phyloP scores from a whole-genome alignment of 352 stramenopile genomes.

The Pythium chondricola region DNA sequence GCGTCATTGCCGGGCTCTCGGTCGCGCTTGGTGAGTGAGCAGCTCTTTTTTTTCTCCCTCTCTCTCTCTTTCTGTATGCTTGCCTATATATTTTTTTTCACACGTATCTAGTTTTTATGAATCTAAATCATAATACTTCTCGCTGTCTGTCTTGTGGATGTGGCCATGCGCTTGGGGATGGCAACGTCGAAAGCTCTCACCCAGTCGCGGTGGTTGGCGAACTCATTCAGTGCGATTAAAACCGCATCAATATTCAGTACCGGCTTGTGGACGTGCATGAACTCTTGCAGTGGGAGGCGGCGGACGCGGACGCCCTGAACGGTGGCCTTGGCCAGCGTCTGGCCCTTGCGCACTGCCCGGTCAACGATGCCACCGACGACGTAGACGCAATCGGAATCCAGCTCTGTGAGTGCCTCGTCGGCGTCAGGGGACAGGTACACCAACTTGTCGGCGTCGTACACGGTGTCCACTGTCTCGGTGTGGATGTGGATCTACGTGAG shows the following conservation, averaged over 20 bases:
- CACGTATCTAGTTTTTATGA: conserved; percentile 5
- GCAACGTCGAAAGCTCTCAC: conserved; percentile 41
- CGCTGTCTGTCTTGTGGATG: no score
- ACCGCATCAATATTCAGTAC: conserved; percentile 81
- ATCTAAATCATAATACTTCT: no score
- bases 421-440: conserved; percentile 84
- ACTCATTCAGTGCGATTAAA: conserved; percentile 63
- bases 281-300: conserved; percentile 63
- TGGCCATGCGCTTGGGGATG: conserved; percentile 48
- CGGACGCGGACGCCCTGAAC: conserved; percentile 24
- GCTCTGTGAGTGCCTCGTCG: conserved; percentile 39
- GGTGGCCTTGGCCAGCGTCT: conserved; percentile 25
- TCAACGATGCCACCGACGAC: conserved; percentile 84
- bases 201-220: conserved; percentile 67
- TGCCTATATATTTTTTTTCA: neutral
- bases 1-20: conserved; percentile 48
- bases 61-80: neutral
- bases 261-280: conserved; percentile 47
- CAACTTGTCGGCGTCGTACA: conserved; percentile 45
- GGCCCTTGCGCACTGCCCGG: conserved; percentile 69
- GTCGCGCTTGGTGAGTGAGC: conserved; percentile 19
- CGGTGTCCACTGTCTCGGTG: conserved; percentile 34
- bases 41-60: neutral
- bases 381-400: conserved; percentile 57
- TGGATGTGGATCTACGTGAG: conserved; percentile 22